Evolutionary conservation across 495 filamentous ascomycete species (phyloP), one percentile per base, ranked within the genome.

Genomic region (Annulohypoxylon bovei): DNA sequence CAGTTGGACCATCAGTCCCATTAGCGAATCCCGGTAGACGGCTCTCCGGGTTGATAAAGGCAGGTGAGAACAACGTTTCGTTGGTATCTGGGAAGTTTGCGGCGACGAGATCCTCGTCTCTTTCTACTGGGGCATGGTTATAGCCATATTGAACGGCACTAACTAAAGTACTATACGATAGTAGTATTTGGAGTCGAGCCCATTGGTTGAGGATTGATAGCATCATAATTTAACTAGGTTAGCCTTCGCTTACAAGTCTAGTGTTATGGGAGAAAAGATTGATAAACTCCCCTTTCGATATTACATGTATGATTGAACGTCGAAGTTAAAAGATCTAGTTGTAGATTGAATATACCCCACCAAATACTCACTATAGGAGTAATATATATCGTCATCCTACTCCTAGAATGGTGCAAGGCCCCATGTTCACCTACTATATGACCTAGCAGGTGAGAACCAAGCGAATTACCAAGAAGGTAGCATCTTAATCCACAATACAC

Each of bases 31-130:
- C 74, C 20, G 59, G 65, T 0, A 63, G 63, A 6, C 61, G 30
- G n/a, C 37, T 67, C 16, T 56, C 16, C 40, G 65, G 68, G 30
- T 35, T 32, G 2, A 46, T 9, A 58, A 77, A 76, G n/a, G 73
- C 73, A 3, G 75, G 75, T n/a, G 72, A 75, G 35, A 66, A 35
- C 4, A 77, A 70, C 7, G 62, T 61, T 6, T 75, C 69, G 25
- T 70, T 62, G 8, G 72, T 72, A 44, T 75, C 64, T 1, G 66
- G 72, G 50, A 77, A 77, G 46, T 75, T 71, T 3, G 67, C 67
- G 2, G 70, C 73, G 32, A 77, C 73, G 1, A 74, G 40, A 1
- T 71, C 75, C 28, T 74, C 66, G 25, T 77, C 75, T 33, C 46
- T 68, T 50, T 71, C 59, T 1, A 76, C 67, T 1, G 68, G 60